Base-by-base conservation (phyloP, 2,329 filamentous ascomycete species). In the Aspergillus cejpii region DNA sequence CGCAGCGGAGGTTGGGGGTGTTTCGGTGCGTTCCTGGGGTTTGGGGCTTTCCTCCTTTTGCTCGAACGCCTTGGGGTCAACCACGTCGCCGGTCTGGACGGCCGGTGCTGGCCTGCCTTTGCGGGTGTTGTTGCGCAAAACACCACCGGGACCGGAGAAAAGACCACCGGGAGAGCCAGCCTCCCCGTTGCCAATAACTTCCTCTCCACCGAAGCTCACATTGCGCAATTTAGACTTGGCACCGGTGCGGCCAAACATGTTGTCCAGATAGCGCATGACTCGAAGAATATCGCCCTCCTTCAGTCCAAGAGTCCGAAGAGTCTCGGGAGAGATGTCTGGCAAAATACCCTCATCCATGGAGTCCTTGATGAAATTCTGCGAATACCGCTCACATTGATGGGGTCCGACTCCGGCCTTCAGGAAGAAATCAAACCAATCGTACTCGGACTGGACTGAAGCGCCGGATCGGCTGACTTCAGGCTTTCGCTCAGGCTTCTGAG, bases 341-440 rank as follows among this genome's bases (percentile, higher is more conserved):
- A 97, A 70, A 29, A 95, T 83, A 51, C 87, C 90, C 65, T 96
- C 90, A 53, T 94, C 90, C 88, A 98, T 97, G 19, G 90, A 92
- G 62, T 98, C 92, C 60, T 84, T 84, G 38, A 80, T 68, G 62
- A 98, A 98, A 2, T 88, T 87, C 60, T 89, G 86, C 1, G 90
- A 84, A 62, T 98, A 98, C 43, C 92, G 80, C 68, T 97, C 91
- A 67, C 92, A 98, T 37, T 95, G 83, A 47, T 94, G 87, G 39
- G 91, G 87, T 36, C 89, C 85, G 57, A 97, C 88, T 37, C 94
- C 91, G 64, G 89, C 94, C 51, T 83, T 82, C 31, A 98, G 73
- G 75, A 98, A 98, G 72, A 98, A 97, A 63, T 96, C 89, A 61
- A 98, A 98, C 92, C 92, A 98, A 65, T 98, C 92, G 64, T 97